Conservation (phyloP, 768 basidiomycete genomes). For the Rhodotorula diobovata region DNA sequence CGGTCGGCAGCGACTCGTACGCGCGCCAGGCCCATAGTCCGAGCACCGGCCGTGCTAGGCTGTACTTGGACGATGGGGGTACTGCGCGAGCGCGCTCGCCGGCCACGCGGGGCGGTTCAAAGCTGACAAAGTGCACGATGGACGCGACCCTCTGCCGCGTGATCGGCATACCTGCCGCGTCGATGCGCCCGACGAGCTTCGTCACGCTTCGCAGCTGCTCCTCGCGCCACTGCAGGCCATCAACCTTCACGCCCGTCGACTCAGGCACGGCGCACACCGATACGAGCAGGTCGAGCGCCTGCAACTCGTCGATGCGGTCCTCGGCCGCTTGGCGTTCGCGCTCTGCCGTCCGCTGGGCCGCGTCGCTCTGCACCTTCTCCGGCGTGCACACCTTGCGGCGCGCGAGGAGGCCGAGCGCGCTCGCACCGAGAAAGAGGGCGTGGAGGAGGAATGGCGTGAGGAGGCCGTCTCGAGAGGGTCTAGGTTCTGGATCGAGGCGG, state of each 20-base stretch:
- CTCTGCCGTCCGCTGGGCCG: not conserved
- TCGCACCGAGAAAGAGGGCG: slow-evolving; percentile 30
- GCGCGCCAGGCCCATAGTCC: not conserved
- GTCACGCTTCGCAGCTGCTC: too few relatives aligned
- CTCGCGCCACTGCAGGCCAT: not conserved
- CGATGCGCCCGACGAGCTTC: not conserved
- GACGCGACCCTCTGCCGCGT: slow-evolving; percentile 2
- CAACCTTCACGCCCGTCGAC: not conserved
- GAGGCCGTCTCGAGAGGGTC: not conserved
- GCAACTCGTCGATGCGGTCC: slow-evolving; percentile 26
- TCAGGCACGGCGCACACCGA: not conserved
- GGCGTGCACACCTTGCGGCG: slow-evolving; percentile 11
- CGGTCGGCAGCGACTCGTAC: not conserved
- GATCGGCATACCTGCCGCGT: not conserved
- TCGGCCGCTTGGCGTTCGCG: slow-evolving; percentile 4
- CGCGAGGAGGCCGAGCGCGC: slow-evolving; percentile 24
- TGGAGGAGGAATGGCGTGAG: slow-evolving; percentile 33
- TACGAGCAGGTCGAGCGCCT: slow-evolving; percentile 32
- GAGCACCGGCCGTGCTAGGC: not conserved
- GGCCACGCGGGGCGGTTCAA: too few relatives aligned
- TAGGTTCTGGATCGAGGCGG: slow-evolving; percentile 20
- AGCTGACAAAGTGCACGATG: slow-evolving; percentile 2
- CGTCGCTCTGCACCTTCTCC: fast-evolving
- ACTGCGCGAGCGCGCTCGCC: too few relatives aligned
- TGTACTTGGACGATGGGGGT: not conserved